These are phyloP conservation scores for Aureobasidium sp. DNA, from an alignment of 2,329 filamentous ascomycete genomes.

Conservation along the genomic window DNA sequence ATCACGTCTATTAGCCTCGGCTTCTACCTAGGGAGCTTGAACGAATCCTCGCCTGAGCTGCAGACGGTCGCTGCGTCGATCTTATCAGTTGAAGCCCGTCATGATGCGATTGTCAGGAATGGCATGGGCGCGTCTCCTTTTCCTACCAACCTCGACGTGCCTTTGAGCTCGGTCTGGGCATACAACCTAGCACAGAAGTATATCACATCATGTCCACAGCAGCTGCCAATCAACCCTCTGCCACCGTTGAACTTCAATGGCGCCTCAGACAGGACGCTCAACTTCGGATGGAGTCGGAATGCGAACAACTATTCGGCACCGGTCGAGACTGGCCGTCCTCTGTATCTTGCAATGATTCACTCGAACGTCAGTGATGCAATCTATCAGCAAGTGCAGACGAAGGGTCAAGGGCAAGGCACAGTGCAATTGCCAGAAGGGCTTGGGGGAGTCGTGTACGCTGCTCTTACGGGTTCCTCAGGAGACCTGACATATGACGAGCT, in stretches of 20 bases:
- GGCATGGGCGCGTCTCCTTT: constrained; percentile 26
- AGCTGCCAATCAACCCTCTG: constrained; percentile 18
- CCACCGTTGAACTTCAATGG: constrained; percentile 17
- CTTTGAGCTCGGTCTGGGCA: constrained; percentile 25
- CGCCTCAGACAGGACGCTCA: constrained; percentile 20
- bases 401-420: constrained; percentile 19
- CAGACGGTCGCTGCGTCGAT: constrained; percentile 25
- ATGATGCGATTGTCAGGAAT: constrained; percentile 28
- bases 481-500: constrained; percentile 20
- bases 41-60: constrained; percentile 21
- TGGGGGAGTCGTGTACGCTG: constrained; percentile 20
- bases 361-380: constrained; percentile 20
- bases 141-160: constrained; percentile 27
- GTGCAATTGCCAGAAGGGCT: constrained; percentile 22
- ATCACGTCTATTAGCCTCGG: constrained; percentile 28
- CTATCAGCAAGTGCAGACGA: constrained; percentile 21
- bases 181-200: constrained; percentile 29
- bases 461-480: constrained; percentile 22
- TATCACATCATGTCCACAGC: constrained; percentile 24
- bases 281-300: constrained; percentile 21
- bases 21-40: constrained; percentile 26
- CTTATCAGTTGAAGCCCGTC: constrained; percentile 27
- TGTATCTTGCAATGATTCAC: constrained; percentile 25
- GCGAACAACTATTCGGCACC: constrained; percentile 19
- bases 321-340: constrained; percentile 16